A percentile compares a stretch with the other conserved stretches of the same genome.
Conservation (phyloP, 1,284 basidiomycete species). For the Acaromyces ingoldii region DNA sequence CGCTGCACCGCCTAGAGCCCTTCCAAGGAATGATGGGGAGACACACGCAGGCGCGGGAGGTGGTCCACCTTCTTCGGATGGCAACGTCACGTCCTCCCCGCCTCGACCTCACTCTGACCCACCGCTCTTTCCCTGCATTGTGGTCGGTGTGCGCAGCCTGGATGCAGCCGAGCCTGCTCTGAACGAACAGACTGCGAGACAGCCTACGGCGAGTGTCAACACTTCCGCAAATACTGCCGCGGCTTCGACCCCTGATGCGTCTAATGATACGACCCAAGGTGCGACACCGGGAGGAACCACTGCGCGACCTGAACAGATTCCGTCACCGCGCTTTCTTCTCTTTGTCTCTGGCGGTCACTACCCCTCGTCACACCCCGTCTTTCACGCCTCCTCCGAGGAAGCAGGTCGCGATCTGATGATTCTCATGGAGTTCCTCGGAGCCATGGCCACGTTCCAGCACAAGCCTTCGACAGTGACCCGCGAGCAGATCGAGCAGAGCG, state of each 20-base stretch:
- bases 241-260: not conserved
- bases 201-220: no score
- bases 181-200: no score
- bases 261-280: not conserved
- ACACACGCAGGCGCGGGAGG: no score
- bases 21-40: no score
- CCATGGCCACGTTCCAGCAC: conserved; percentile 35
- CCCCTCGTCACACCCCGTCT: conserved; percentile 39
- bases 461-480: conserved; percentile 39
- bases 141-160: conserved; percentile 45
- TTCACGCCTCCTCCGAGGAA: conserved; percentile 30
- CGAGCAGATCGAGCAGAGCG: conserved; percentile 37
- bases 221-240: not conserved
- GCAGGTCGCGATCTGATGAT: conserved; percentile 47
- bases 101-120: not conserved
- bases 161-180: conserved; percentile 20
- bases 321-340: conserved; percentile 41
- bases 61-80: no score
- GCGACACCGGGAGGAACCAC: not conserved
- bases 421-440: conserved; percentile 44
- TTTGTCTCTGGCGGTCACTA: conserved; percentile 48
- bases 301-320: conserved; percentile 9
- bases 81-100: no score
- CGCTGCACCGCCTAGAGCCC: conserved; percentile 14
- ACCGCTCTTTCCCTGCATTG: conserved; percentile 37